Evolutionary conservation across 164 flowering plant species (phyloP).

Genomic region (Chimonanthus salicifolius): DNA sequence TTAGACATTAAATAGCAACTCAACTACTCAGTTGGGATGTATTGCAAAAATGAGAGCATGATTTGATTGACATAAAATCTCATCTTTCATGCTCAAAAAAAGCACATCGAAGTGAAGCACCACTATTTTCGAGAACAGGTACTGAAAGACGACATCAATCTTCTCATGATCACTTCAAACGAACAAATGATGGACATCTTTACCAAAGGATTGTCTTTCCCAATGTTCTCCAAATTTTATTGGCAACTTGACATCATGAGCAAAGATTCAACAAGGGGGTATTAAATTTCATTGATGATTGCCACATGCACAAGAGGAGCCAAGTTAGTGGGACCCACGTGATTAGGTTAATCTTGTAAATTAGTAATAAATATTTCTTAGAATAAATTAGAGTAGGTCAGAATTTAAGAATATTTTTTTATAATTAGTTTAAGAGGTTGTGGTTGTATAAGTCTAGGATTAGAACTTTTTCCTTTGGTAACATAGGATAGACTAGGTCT

Average conservation of each 20-base stretch:
- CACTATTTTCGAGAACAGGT: neutral
- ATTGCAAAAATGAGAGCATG: neutral
- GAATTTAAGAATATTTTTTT: too few relatives aligned
- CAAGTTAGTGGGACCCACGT: too few relatives aligned
- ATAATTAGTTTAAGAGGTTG: too few relatives aligned
- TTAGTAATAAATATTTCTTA: too few relatives aligned
- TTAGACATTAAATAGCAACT: neutral
- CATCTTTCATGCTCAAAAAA: neutral
- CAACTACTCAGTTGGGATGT: neutral
- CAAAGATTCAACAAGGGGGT: neutral
- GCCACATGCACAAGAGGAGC: too few relatives aligned
- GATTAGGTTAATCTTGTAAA: too few relatives aligned
- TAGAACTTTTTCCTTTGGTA: too few relatives aligned
- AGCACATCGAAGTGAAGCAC: neutral
- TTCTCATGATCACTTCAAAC: neutral
- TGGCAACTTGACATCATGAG: neutral
- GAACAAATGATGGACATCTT: neutral
- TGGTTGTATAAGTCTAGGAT: too few relatives aligned
- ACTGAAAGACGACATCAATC: neutral
- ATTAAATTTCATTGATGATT: too few relatives aligned
- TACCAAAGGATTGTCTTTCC: neutral
- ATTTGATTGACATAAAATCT: neutral
- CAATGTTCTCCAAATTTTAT: neutral
- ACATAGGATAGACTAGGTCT: too few relatives aligned
- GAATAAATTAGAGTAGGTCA: too few relatives aligned